These are phyloP conservation scores for Cephalotrichum gorgonifer DNA, from an alignment of 2,329 filamentous ascomycete species.

Conservation along the genomic window DNA sequence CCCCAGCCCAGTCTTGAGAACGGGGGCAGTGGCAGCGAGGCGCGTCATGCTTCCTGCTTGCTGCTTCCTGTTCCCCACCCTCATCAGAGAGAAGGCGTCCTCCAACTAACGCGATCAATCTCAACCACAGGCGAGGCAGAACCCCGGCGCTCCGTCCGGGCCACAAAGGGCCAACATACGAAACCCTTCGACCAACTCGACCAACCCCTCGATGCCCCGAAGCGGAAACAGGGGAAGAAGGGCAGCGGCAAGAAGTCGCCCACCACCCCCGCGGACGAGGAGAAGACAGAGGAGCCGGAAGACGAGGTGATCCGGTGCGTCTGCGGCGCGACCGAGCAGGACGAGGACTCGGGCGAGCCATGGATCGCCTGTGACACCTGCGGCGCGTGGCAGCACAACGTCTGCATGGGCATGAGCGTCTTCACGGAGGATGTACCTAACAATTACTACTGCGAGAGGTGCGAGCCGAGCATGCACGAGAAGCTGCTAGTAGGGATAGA, in stretches of 20 bases:
- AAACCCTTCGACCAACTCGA: slow-evolving; percentile 77
- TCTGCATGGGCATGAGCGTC: slow-evolving; percentile 78
- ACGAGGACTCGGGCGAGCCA: slow-evolving; percentile 75
- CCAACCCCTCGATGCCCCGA: slow-evolving; percentile 39
- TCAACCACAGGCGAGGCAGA: slow-evolving; percentile 43
- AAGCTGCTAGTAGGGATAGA: slow-evolving; percentile 69
- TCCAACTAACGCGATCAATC: too few relatives aligned
- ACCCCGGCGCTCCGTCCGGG: slow-evolving; percentile 85
- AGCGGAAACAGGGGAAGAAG: slow-evolving; percentile 37
- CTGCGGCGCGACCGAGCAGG: slow-evolving; percentile 77
- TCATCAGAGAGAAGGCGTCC: background rate
- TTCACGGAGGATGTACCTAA: slow-evolving; percentile 70
- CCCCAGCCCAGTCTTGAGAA: background rate
- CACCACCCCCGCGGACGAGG: slow-evolving; percentile 37
- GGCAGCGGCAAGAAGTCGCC: slow-evolving; percentile 43
- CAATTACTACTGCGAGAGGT: slow-evolving; percentile 88
- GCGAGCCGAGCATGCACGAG: slow-evolving; percentile 73
- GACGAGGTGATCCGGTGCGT: slow-evolving; percentile 85
- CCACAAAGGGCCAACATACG: slow-evolving; percentile 91
- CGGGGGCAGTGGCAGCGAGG: background rate
- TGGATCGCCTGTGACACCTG: slow-evolving; percentile 97
- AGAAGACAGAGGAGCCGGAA: slow-evolving; percentile 35
- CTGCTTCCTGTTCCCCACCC: background rate
- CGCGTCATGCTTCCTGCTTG: background rate
- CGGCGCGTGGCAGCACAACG: slow-evolving; percentile 92